These are phyloP conservation scores for Flueggea neowawraea DNA, from an alignment of 441 rosid species.

Conservation along the genomic window DNA sequence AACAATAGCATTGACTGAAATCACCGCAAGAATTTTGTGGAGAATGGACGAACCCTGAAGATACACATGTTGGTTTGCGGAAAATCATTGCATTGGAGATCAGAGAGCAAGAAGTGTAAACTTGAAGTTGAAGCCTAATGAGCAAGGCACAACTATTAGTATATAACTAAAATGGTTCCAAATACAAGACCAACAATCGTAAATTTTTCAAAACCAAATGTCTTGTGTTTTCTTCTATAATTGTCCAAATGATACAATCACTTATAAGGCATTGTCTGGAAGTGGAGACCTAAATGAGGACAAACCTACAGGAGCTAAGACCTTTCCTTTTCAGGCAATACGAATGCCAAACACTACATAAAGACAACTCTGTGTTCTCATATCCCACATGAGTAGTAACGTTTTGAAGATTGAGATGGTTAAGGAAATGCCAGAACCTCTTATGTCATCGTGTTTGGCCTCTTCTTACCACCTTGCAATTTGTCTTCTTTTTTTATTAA, in stretches of 20 bases:
- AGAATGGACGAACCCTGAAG: no score
- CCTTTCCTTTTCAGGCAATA: not conserved
- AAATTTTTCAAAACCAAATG: not conserved
- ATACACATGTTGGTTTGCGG: no score
- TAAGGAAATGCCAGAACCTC: conserved; percentile 7
- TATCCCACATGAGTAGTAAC: conserved; percentile 4
- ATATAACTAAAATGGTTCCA: no score
- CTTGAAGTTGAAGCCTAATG: no score
- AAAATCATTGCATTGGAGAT: no score
- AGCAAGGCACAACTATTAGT: no score
- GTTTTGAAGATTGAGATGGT: conserved; percentile 12
- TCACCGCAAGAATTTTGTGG: no score
- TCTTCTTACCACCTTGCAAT: not conserved
- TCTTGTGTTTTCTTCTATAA: not conserved
- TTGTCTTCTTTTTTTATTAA: not conserved
- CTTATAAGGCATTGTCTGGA: no score
- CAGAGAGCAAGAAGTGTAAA: no score
- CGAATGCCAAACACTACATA: not conserved
- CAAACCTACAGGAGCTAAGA: not conserved
- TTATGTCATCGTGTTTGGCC: not conserved
- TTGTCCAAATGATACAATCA: no score
- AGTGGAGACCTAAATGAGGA: not conserved
- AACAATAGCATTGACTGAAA: no score
- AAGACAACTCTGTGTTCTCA: not conserved
- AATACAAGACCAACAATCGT: no score